These are phyloP conservation scores for Coniochaeta sp. DNA, from an alignment of 2,329 filamentous ascomycete genomes.

Conservation along the genomic window DNA sequence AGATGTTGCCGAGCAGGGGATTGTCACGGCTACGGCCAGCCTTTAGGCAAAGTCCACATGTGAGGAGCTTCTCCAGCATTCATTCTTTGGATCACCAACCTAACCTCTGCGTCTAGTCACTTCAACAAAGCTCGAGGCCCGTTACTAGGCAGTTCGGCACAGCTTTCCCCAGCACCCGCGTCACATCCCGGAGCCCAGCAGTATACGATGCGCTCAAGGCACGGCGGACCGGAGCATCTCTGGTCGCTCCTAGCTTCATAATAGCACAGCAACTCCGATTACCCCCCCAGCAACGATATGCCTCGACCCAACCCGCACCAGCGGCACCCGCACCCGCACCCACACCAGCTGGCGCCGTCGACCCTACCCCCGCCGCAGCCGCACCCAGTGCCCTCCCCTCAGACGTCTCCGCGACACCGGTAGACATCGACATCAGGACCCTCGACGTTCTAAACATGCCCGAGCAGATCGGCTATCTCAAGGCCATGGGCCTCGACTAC, in stretches of 20 bases:
- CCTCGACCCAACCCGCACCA: slow-evolving; percentile 17
- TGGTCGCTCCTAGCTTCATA: slow-evolving; percentile 8
- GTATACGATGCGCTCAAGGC: slow-evolving; percentile 7
- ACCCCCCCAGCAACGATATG: slow-evolving; percentile 15
- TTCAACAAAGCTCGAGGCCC: not conserved
- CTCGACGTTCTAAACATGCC: slow-evolving; percentile 52
- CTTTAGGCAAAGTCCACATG: slow-evolving; percentile 6
- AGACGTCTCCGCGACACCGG: slow-evolving; percentile 13
- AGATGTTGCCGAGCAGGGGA: slow-evolving; percentile 1
- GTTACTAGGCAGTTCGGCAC: slow-evolving; percentile 21
- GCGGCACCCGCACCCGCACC: not conserved
- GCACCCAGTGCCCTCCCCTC: slow-evolving; percentile 7
- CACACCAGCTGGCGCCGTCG: not conserved
- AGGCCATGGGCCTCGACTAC: slow-evolving; percentile 77
- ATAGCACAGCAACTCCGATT: slow-evolving; percentile 11
- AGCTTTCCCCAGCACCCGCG: slow-evolving; percentile 13
- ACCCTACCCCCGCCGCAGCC: slow-evolving; percentile 5
- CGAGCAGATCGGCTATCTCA: slow-evolving; percentile 75
- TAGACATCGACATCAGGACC: slow-evolving; percentile 23
- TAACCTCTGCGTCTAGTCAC: slow-evolving; percentile 8
- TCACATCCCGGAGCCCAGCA: slow-evolving; percentile 7
- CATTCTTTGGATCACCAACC: not conserved
- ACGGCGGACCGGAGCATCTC: slow-evolving; percentile 8
- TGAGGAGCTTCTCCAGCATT: slow-evolving; percentile 5
- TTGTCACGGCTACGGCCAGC: slow-evolving; percentile 4